Conservation (phyloP, 2,329 filamentous ascomycete species). For the Cytospora leucostoma region DNA sequence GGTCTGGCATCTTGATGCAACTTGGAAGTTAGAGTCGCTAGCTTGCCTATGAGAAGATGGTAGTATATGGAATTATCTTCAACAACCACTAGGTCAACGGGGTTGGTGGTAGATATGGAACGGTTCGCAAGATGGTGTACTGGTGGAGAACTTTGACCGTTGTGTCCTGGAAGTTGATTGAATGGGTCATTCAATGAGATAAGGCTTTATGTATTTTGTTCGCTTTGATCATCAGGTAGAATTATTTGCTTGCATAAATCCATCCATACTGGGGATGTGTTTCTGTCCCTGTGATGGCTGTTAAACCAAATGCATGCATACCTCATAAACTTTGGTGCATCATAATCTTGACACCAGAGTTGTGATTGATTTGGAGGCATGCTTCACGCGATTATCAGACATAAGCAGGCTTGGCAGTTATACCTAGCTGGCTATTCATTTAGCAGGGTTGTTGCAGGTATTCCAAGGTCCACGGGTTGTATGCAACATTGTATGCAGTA, state of each 20-base stretch:
- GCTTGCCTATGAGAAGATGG: background rate
- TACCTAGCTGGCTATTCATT: too few species aligned
- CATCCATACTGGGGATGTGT: background rate
- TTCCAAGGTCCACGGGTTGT: too few species aligned
- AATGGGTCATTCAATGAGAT: background rate
- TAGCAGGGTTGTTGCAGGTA: too few species aligned
- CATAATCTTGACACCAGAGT: background rate
- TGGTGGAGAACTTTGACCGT: background rate
- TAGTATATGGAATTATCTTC: background rate
- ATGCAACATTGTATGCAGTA: too few species aligned
- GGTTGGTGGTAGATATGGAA: background rate
- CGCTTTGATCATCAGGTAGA: background rate
- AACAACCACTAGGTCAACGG: background rate
- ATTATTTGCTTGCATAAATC: background rate
- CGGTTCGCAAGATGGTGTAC: background rate
- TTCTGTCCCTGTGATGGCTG: background rate
- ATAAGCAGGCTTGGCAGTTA: too few species aligned
- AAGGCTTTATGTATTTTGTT: background rate
- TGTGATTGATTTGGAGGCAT: too few species aligned
- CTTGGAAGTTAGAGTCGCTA: too few species aligned
- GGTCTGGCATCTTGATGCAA: background rate
- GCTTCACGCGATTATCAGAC: too few species aligned
- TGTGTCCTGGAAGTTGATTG: background rate
- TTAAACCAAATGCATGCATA: background rate
- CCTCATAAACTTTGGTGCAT: background rate